Base-by-base conservation (phyloP, 1,139 yeast species). In the Geotrichum aggregatum region DNA sequence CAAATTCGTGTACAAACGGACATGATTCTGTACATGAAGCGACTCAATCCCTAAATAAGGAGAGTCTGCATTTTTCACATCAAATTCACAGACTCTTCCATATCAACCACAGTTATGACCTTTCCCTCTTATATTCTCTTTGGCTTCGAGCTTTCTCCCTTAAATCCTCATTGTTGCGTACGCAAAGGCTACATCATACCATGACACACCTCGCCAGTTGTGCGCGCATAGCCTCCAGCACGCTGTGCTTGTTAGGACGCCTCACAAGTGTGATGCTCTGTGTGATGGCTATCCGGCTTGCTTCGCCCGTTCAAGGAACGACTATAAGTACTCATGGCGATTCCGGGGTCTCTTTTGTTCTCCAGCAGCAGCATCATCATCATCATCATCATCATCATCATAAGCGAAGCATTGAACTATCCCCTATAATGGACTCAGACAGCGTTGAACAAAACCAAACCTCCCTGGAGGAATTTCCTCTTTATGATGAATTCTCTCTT, bases 351-450 rank as follows among this genome's bases (percentile, higher is more conserved):
- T 34, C 11, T 34, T 4, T 16, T 34, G 10, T 16, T 34, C 38
- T 4, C 6, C 38, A 34, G 38, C 14, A n/a, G n/a, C n/a, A n/a
- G n/a, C 14, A 34, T 34, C 42, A 39, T 19, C 44, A 26, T 4
- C 44, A 41, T 28, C 44, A 28, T 30, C 44, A 26, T 22, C 44
- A 41, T 28, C 44, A 41, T 11, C 35, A 28, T n/a, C 35, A 19
- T 28, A 16, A 41, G 8, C 28, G 28, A 24, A 24, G 8, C 28
- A 24, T 24, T 5, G 28, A 24, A 24, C 28, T 24, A 5, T 8
- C 28, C 28, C 8, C 28, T 24, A 8, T 8, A 8, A 24, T 24
- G 28, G 28, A 24, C 28, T 24, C 28, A 24, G 28, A 24, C 28
- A 24, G 8, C 5, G 28, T 24, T 24, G 28, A 24, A 5, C 28